These are phyloP conservation scores for Neonectria neomacrospora DNA, from an alignment of 2,329 filamentous ascomycete species.

Conservation along the genomic window DNA sequence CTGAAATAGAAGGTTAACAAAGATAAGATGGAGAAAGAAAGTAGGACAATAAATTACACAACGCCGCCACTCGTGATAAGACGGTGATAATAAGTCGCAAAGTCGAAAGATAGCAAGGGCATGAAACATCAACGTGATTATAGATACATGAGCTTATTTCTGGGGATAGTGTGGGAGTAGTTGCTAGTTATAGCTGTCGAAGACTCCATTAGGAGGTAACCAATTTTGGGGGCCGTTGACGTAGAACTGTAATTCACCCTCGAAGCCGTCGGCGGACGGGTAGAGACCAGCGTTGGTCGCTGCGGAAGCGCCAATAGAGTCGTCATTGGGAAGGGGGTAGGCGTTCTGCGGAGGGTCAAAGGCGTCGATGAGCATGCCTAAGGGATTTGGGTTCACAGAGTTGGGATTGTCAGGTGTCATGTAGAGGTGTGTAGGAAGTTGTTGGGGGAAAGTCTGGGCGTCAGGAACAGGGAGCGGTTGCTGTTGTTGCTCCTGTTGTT, in stretches of 20 bases:
- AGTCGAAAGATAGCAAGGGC: background rate
- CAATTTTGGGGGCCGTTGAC: conserved; percentile 51
- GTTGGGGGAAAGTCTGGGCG: background rate
- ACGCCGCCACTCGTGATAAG: background rate
- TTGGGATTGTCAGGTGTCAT: conserved; percentile 17
- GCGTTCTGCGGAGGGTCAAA: conserved; percentile 48
- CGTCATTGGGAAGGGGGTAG: conserved; percentile 31
- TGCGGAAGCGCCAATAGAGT: conserved; percentile 9
- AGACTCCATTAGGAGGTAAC: conserved; percentile 36
- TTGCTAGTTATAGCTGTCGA: conserved; percentile 34
- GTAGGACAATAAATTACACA: background rate
- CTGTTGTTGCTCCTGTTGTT: conserved; percentile 18
- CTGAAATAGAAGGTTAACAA: background rate
- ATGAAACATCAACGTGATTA: background rate
- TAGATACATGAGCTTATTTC: conserved; percentile 7
- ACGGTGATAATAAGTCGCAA: background rate
- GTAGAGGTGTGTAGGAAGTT: conserved; percentile 26
- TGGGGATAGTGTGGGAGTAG: background rate
- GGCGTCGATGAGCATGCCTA: conserved; percentile 56
- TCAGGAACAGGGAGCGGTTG: background rate
- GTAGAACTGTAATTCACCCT: conserved; percentile 58
- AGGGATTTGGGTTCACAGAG: conserved; percentile 17
- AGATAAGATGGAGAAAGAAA: background rate
- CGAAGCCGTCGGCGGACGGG: conserved; percentile 58
- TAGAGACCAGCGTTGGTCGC: conserved; percentile 18